Percentiles rank a stretch among this genome's conserved stretches.
Evolutionary conservation across 495 filamentous ascomycete genomes (phyloP).

Genomic region (Xylaria castorea): DNA sequence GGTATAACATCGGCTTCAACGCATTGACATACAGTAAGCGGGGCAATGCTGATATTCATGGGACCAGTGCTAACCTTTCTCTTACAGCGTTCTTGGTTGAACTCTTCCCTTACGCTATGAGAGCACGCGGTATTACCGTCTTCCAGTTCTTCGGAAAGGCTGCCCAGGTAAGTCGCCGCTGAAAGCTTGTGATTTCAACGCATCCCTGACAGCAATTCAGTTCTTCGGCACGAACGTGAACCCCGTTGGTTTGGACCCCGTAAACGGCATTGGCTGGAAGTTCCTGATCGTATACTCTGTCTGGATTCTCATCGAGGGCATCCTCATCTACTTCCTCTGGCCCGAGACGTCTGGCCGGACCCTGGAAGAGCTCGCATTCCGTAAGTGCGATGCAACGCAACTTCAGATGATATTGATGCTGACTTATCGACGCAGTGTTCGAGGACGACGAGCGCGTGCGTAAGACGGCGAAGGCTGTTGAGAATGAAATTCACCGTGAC

Average conservation of each 20-base stretch:
- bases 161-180: conserved; percentile 35
- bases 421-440: conserved; percentile 53
- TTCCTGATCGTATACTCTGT: conserved; percentile 68
- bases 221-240: conserved; percentile 72
- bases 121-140: conserved; percentile 63
- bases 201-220: conserved; percentile 10
- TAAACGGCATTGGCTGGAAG: conserved; percentile 62
- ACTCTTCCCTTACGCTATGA: conserved; percentile 64
- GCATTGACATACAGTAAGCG: conserved; percentile 63
- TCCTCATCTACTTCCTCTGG: conserved; percentile 65
- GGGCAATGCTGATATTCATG: too few relatives aligned
- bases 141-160: conserved; percentile 65
- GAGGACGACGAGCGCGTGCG: conserved; percentile 58
- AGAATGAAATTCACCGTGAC: conserved; percentile 52
- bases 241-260: conserved; percentile 61
- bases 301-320: conserved; percentile 60
- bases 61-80: conserved; percentile 23
- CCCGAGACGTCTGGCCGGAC: conserved; percentile 65
- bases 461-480: conserved; percentile 53
- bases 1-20: conserved; percentile 67
- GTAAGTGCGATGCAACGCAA: conserved; percentile 40
- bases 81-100: conserved; percentile 61
- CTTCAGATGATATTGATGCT: not conserved
- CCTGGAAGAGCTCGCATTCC: conserved; percentile 66
- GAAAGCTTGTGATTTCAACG: not conserved